Evolutionary conservation across 345 rosid genomes (phyloP).

Genomic region (Syzygium jambos): DNA sequence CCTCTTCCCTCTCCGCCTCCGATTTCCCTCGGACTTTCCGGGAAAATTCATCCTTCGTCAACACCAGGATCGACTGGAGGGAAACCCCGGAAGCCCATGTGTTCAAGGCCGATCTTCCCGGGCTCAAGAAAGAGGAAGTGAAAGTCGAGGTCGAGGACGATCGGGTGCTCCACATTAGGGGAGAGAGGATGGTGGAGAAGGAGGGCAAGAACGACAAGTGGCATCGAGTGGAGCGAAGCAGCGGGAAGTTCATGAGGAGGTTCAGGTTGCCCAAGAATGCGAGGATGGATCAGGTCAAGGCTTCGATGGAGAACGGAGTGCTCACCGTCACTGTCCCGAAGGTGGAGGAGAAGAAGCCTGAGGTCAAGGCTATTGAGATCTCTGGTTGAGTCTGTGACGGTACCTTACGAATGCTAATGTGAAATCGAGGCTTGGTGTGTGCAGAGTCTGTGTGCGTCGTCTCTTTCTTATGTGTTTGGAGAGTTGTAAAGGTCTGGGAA

Average conservation of each 20-base stretch:
- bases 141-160: slow-evolving; percentile 14
- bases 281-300: slow-evolving; percentile 9
- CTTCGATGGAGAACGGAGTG: slow-evolving; percentile 13
- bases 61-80: slow-evolving; percentile 12
- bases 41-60: slow-evolving; percentile 3
- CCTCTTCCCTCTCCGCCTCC: not conserved
- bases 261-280: slow-evolving; percentile 17
- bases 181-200: slow-evolving; percentile 14
- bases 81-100: slow-evolving; percentile 18
- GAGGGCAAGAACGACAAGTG: slow-evolving; percentile 15
- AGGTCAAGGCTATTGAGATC: slow-evolving; percentile 1
- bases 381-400: slow-evolving; percentile 3
- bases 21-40: not conserved
- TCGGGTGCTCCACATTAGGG: slow-evolving; percentile 15
- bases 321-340: slow-evolving; percentile 18
- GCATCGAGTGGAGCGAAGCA: slow-evolving; percentile 18
- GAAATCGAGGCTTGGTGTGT: not conserved
- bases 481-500: not conserved
- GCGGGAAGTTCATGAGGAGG: slow-evolving; percentile 20
- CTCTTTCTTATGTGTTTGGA: not conserved
- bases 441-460: not conserved
- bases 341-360: slow-evolving; percentile 7
- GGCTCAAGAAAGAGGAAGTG: slow-evolving; percentile 20
- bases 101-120: slow-evolving; percentile 16
- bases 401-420: not conserved